Conservation (phyloP, 306 rosid species). For the Vigna radiata region DNA sequence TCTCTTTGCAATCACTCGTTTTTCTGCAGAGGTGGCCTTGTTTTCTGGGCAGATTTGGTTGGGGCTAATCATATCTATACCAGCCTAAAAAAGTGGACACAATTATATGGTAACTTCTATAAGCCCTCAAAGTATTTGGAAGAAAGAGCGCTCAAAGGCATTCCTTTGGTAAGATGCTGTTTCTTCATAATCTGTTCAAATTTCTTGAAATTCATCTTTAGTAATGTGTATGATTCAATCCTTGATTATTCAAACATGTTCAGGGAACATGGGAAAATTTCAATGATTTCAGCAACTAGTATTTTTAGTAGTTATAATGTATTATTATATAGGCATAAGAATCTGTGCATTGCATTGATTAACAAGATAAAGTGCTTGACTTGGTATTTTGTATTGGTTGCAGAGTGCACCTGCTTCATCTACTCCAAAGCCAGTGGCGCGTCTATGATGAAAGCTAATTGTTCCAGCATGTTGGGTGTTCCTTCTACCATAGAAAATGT, state of each 20-base stretch:
- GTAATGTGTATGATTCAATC: background rate
- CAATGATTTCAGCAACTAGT: background rate
- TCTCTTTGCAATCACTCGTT: constrained; percentile 35
- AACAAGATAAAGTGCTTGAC: constrained; percentile 40
- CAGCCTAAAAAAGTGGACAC: constrained; percentile 85
- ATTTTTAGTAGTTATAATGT: background rate
- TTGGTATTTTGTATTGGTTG: constrained; percentile 40
- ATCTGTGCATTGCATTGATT: background rate
- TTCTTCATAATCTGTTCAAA: constrained; percentile 19
- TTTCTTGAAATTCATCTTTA: background rate
- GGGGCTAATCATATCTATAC: constrained; percentile 79
- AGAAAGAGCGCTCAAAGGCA: constrained; percentile 86
- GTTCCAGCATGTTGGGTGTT: constrained; percentile 12
- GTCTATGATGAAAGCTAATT: constrained; percentile 49
- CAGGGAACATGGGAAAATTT: background rate
- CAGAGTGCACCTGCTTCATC: constrained; percentile 79
- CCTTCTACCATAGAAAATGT: constrained; percentile 27
- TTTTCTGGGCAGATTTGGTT: constrained; percentile 88
- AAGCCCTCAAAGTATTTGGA: constrained; percentile 90
- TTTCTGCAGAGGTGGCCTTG: constrained; percentile 87
- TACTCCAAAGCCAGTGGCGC: constrained; percentile 56
- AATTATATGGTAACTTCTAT: constrained; percentile 74
- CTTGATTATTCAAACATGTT: constrained; percentile 14
- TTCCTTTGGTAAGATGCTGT: constrained; percentile 72
- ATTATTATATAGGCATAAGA: background rate